These are phyloP conservation scores for Batkoa obscura DNA, from an alignment of 371 early-diverging fungal genomes.

Conservation along the genomic window DNA sequence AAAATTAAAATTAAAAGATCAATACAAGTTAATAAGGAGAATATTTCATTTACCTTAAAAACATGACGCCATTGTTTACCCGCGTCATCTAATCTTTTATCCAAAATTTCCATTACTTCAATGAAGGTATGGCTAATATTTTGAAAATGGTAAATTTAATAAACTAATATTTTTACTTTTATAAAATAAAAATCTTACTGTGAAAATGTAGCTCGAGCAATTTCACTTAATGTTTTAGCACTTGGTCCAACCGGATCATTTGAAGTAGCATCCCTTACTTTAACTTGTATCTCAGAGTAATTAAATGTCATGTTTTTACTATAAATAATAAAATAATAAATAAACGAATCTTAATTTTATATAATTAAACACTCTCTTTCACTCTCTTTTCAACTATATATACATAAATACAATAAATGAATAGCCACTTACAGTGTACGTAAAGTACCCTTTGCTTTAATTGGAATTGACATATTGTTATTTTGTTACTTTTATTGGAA, in stretches of 20 bases:
- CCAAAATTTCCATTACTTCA: constrained; percentile 93
- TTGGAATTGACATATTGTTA: not conserved
- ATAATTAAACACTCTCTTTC: too few relatives aligned
- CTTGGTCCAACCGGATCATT: constrained; percentile 81
- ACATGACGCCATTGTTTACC: constrained; percentile 98
- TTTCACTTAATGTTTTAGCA: constrained; percentile 70
- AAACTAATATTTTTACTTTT: not conserved
- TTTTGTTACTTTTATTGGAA: too few relatives aligned
- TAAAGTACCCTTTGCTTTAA: constrained; percentile 1
- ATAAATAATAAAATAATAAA: constrained; percentile 1
- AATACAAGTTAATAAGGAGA: too few relatives aligned
- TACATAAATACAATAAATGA: not conserved
- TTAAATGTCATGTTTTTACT: constrained; percentile 94
- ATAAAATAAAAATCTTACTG: constrained; percentile 36
- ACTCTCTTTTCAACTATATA: too few relatives aligned
- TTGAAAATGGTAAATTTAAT: not conserved
- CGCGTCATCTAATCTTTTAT: constrained; percentile 88
- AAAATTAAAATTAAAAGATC: too few relatives aligned
- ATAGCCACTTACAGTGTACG: not conserved
- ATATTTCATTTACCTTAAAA: constrained; percentile 65
- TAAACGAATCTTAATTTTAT: too few relatives aligned
- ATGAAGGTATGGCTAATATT: constrained; percentile 63
- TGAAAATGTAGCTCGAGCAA: constrained; percentile 68
- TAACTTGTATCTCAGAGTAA: constrained; percentile 85
- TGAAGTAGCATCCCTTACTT: constrained; percentile 86